Evolutionary conservation across 495 filamentous ascomycete species (phyloP).

Genomic region (Aspergillus diversus): DNA sequence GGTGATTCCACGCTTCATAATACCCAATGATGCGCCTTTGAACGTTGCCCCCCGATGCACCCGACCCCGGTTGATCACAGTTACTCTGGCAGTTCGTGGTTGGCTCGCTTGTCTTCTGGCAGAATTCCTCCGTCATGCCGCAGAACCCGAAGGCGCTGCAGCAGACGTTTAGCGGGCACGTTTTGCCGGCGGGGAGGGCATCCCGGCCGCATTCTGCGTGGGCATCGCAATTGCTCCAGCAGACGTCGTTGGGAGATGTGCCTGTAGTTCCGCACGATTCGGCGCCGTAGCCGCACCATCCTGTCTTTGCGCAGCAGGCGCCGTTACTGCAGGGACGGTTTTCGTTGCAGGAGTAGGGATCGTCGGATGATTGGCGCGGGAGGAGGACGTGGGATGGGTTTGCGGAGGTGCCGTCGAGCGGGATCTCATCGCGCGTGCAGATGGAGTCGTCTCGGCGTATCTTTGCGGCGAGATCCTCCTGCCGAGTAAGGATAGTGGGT

Average conservation of each 20-base stretch:
- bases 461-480: neutral
- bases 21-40: slow-evolving; percentile 11
- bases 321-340: slow-evolving; percentile 11
- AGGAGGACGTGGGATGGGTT: neutral
- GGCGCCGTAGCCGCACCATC: slow-evolving; percentile 13
- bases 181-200: slow-evolving; percentile 21
- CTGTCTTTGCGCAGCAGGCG: slow-evolving; percentile 9
- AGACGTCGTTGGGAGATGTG: slow-evolving; percentile 15
- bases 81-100: slow-evolving; percentile 19
- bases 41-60: neutral
- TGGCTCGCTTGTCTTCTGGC: slow-evolving; percentile 21
- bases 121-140: slow-evolving; percentile 51
- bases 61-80: slow-evolving; percentile 17
- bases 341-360: slow-evolving; percentile 1
- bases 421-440: neutral
- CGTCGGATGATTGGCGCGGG: neutral
- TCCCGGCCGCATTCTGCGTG: slow-evolving; percentile 37
- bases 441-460: neutral
- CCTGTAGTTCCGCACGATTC: slow-evolving; percentile 10
- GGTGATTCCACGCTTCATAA: slow-evolving; percentile 17
- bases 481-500: neutral
- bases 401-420: neutral
- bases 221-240: slow-evolving; percentile 35
- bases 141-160: slow-evolving; percentile 35
- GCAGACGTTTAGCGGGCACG: slow-evolving; percentile 37